Conservation (phyloP, 1,284 basidiomycete species). For the Ustilago crameri region DNA sequence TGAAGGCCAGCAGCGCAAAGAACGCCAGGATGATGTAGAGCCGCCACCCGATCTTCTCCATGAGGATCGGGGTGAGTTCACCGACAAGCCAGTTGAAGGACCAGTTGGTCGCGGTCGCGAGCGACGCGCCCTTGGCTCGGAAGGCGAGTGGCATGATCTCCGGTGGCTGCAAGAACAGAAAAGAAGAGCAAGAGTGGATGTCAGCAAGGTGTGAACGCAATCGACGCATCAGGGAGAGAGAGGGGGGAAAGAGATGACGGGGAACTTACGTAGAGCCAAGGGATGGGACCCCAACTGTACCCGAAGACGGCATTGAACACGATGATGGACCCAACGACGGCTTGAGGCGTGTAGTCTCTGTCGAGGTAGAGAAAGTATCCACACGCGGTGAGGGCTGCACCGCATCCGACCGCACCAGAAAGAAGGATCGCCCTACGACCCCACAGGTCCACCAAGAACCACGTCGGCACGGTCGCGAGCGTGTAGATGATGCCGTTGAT, state of each 20-base stretch:
- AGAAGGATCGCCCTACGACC: constrained; percentile 89
- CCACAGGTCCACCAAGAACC: constrained; percentile 94
- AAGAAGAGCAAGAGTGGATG: background rate
- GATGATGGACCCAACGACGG: constrained; percentile 88
- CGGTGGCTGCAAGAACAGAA: constrained; percentile 10
- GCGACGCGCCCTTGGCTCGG: constrained; percentile 80
- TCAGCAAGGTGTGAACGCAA: background rate
- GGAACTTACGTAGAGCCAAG: constrained; percentile 77
- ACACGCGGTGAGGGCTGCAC: constrained; percentile 78
- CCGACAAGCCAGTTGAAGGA: constrained; percentile 83
- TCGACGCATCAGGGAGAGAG: background rate
- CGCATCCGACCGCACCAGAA: constrained; percentile 85
- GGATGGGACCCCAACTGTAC: constrained; percentile 75
- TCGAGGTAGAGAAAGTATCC: constrained; percentile 96
- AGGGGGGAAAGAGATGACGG: background rate
- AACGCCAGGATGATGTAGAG: constrained; percentile 96
- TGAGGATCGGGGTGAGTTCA: constrained; percentile 85
- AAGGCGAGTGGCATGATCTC: constrained; percentile 75
- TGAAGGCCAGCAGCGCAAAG: constrained; percentile 87
- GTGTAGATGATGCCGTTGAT: constrained; percentile 78
- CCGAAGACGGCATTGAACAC: constrained; percentile 95
- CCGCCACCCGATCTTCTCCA: constrained; percentile 90
- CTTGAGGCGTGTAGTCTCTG: constrained; percentile 74
- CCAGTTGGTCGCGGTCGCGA: constrained; percentile 69
- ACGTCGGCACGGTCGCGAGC: constrained; percentile 72